Percentiles rank a stretch among this genome's conserved stretches.
Evolutionary conservation across 352 stramenopile species (phyloP).

Genomic region (Blastocystis sp.): DNA sequence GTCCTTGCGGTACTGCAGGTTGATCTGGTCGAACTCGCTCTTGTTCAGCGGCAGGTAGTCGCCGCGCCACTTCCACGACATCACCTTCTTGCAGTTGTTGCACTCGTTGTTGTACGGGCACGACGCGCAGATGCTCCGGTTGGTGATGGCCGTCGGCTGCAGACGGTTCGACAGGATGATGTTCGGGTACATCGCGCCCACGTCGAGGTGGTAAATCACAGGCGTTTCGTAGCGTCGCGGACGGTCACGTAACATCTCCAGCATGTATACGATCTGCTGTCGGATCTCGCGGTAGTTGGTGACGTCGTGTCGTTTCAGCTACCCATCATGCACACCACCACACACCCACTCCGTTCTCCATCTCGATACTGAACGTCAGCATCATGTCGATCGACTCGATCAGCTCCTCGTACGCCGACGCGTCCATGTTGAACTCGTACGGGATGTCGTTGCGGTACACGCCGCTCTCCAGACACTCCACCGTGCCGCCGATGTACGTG

Average conservation of each 20-base stretch:
- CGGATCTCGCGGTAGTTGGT: constrained; percentile 86
- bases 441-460: constrained; percentile 97
- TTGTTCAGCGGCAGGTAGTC: constrained; percentile 91
- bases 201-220: constrained; percentile 98
- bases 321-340: neutral
- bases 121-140: constrained; percentile 90
- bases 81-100: constrained; percentile 92
- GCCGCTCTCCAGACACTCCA: constrained; percentile 96
- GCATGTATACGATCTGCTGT: constrained; percentile 87
- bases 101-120: constrained; percentile 90
- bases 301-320: constrained; percentile 87
- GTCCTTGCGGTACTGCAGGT: constrained; percentile 82
- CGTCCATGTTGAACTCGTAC: constrained; percentile 93
- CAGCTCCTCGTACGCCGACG: constrained; percentile 89
- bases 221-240: constrained; percentile 88
- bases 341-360: constrained; percentile 83
- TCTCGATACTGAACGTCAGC: constrained; percentile 93
- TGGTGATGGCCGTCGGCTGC: constrained; percentile 94
- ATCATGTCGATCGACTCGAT: constrained; percentile 96
- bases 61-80: constrained; percentile 98
- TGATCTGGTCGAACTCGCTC: constrained; percentile 92
- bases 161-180: constrained; percentile 99
- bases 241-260: constrained; percentile 90
- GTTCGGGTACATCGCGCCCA: constrained; percentile 99
- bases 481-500: constrained; percentile 98